phyloP scores from a whole-genome alignment of 257 asterid genomes.

The Ophiorrhiza pumila region DNA sequence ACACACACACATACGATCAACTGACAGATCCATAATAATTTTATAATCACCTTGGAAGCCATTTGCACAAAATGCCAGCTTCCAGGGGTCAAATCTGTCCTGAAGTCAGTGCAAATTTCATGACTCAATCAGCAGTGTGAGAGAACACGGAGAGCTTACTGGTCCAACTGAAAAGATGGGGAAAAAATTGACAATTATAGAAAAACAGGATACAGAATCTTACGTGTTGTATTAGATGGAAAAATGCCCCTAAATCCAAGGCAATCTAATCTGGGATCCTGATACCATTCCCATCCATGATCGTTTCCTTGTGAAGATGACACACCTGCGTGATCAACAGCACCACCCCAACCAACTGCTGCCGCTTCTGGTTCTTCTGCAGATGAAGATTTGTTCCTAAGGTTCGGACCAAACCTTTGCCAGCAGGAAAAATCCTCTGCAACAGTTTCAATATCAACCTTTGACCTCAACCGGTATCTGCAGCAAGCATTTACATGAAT shows the following conservation, averaged over 20 bases:
- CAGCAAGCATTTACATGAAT: conserved; percentile 17
- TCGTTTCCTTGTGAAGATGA: conserved; percentile 53
- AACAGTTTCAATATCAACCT: conserved; percentile 76
- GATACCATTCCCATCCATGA: conserved; percentile 75
- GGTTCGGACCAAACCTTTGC: conserved; percentile 73
- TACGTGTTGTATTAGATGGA: conserved; percentile 65
- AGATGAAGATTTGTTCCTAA: conserved; percentile 32
- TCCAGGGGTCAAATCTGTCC: neutral
- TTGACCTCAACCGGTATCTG: conserved; percentile 85
- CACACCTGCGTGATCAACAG: conserved; percentile 53
- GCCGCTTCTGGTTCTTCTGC: conserved; percentile 53
- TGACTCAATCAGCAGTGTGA: neutral
- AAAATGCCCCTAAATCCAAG: conserved; percentile 88
- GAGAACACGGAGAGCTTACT: neutral
- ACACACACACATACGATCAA: neutral
- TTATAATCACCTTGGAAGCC: neutral
- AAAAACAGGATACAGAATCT: conserved; percentile 19
- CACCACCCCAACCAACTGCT: conserved; percentile 79
- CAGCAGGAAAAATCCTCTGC: conserved; percentile 68
- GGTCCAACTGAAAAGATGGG: neutral
- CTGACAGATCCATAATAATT: neutral
- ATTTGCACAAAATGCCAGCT: neutral
- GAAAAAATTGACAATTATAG: neutral
- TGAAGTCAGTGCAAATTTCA: neutral
- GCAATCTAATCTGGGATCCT: conserved; percentile 84